These are phyloP conservation scores for Piper longum DNA, from an alignment of 164 flowering plant species.

Conservation along the genomic window DNA sequence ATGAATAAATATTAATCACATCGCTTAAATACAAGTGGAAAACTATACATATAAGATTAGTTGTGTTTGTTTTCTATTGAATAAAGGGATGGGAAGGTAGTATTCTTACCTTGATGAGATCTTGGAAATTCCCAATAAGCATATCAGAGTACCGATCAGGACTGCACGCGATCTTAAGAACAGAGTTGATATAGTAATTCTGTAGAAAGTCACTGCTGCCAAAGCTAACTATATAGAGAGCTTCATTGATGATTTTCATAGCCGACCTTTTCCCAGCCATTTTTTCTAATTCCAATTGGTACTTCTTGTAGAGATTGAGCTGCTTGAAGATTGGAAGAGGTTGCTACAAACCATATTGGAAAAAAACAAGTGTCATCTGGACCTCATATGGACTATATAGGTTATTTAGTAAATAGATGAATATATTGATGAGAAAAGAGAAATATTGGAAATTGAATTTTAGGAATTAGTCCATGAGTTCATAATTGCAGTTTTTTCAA, in stretches of 20 bases:
- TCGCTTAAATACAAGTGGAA: background rate
- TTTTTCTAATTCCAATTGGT: slow-evolving; percentile 49
- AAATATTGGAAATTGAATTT: background rate
- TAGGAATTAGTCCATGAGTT: slow-evolving; percentile 31
- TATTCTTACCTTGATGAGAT: slow-evolving; percentile 45
- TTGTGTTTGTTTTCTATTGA: background rate
- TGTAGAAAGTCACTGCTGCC: slow-evolving; percentile 78
- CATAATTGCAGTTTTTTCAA: slow-evolving; percentile 50
- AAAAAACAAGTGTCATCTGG: too few relatives aligned
- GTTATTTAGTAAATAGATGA: too few relatives aligned
- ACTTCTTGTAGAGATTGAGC: slow-evolving; percentile 63
- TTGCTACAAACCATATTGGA: too few relatives aligned
- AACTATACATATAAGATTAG: background rate
- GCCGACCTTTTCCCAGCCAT: slow-evolving; percentile 55
- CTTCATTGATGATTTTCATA: slow-evolving; percentile 47
- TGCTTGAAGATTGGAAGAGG: slow-evolving; percentile 63
- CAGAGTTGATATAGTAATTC: slow-evolving; percentile 79
- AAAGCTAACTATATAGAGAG: slow-evolving; percentile 48
- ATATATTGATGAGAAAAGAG: too few relatives aligned
- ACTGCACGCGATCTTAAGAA: slow-evolving; percentile 50
- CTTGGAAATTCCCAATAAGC: slow-evolving; percentile 37
- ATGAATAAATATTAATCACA: too few relatives aligned
- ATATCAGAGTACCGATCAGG: slow-evolving; percentile 48
- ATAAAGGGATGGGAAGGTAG: background rate
- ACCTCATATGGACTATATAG: too few relatives aligned